Percentiles rank a stretch among this genome's conserved stretches.
These are phyloP conservation scores for Thyridium curvatum DNA, from an alignment of 2,329 filamentous ascomycete genomes.

Conservation along the genomic window DNA sequence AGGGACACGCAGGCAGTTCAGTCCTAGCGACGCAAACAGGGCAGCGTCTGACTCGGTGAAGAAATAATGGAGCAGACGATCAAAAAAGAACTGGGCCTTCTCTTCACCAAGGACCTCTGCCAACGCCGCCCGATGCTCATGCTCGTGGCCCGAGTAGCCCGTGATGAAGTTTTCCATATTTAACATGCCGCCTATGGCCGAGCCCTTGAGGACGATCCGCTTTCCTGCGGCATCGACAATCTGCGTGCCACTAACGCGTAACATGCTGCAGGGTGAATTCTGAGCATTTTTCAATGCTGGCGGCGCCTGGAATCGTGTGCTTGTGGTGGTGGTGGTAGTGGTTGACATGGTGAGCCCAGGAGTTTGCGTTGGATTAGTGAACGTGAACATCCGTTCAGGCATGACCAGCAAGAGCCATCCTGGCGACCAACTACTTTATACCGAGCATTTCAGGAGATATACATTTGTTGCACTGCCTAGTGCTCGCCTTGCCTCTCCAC, in stretches of 20 bases:
- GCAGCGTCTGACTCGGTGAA: slow-evolving; percentile 48
- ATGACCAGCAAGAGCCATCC: too few relatives aligned
- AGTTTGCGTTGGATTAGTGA: not conserved
- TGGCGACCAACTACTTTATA: too few relatives aligned
- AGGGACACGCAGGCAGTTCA: slow-evolving; percentile 53
- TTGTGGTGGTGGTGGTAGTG: too few relatives aligned
- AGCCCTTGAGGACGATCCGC: slow-evolving; percentile 30
- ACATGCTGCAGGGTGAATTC: slow-evolving; percentile 17
- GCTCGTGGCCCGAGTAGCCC: slow-evolving; percentile 49
- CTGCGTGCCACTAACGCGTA: slow-evolving; percentile 35
- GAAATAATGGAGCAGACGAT: slow-evolving; percentile 44
- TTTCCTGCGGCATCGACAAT: slow-evolving; percentile 39
- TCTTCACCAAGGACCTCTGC: slow-evolving; percentile 43
- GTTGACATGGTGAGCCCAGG: too few relatives aligned
- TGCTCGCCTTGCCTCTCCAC: too few relatives aligned
- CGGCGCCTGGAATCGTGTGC: too few relatives aligned
- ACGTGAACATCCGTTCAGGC: too few relatives aligned
- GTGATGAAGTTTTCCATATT: slow-evolving; percentile 47
- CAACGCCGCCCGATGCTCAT: slow-evolving; percentile 44
- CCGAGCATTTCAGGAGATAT: too few relatives aligned
- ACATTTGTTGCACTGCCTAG: too few relatives aligned
- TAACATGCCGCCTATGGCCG: slow-evolving; percentile 8
- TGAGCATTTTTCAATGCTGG: too few relatives aligned
- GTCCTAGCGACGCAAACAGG: slow-evolving; percentile 44
- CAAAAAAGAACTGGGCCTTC: slow-evolving; percentile 51